Evolutionary conservation across 1,284 basidiomycete species (phyloP), one percentile per base, ranked within the genome.

Genomic region (Agaricales sp.): DNA sequence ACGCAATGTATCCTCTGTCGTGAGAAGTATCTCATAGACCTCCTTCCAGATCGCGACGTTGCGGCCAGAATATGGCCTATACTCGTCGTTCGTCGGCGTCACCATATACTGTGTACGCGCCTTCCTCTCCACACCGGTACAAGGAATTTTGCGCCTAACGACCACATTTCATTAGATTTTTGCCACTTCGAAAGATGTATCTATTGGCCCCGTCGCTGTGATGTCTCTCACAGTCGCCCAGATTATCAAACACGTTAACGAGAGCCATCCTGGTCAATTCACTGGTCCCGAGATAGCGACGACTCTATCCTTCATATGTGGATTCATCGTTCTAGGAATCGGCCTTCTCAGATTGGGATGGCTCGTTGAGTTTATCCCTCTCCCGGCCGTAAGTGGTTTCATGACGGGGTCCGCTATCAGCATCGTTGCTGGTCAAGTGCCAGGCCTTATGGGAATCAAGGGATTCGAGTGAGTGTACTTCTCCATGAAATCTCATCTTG

Each of bases 121-220:
- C 12, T 22, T 45, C 44, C 62, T 47, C 55, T 57, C 49, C 61
- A 60, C 52, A 59, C 59, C 44, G 56, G 55, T 53, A 59, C 54
- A 26, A 16, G 19, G 51, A 22, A 48, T 48, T 13, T 13, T 3
- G 21, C 4, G 19, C 16, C 47, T 50, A 41, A 52, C 55, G 20
- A 57, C 48, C 26, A 50, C 44, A 37, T 41, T 50, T 44, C 48
- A 55, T 21, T 57, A 89, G 84, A 77, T 91, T 63, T 92, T 92
- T 58, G 93, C 92, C 23, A 96, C 92, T 0, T 92, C 91, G 39
- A 96, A 96, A 65, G 93, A 97, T 69, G 88, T 94, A 26, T 91
- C 91, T 11, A 96, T 97, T 56, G 93, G 93, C 47, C 93, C 93
- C 2, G 93, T 95, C 54, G 94, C 95, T 14, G 95, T 99, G 65